Percentiles rank a stretch among this genome's conserved stretches.
phyloP scores from a whole-genome alignment of 78 protist species.

The Chrysochromulina tobinii region DNA sequence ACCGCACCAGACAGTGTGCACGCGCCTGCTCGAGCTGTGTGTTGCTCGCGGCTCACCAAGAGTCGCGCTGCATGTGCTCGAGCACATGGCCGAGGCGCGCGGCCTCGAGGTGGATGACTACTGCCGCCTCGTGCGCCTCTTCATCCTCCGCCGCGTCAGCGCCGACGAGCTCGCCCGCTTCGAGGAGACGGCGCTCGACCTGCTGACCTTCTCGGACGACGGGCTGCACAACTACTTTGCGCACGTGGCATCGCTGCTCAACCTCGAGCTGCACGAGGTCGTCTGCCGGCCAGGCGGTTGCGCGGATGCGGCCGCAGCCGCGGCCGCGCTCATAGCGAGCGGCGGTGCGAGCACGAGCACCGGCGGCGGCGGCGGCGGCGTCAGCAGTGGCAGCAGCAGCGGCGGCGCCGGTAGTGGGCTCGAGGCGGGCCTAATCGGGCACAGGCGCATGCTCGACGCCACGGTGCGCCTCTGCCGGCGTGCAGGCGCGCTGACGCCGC shows the following conservation, averaged over 20 bases:
- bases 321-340: too few species aligned
- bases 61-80: too few species aligned
- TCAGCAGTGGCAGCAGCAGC: too few species aligned
- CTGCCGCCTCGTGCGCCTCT: neutral
- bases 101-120: neutral
- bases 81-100: neutral
- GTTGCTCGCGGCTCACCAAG: too few species aligned
- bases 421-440: neutral
- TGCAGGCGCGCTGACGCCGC: neutral
- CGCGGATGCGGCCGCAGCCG: too few species aligned
- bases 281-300: neutral
- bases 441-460: neutral
- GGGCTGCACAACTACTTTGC: neutral
- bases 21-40: neutral
- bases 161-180: neutral
- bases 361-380: too few species aligned
- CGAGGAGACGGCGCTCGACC: neutral
- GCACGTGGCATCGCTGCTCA: neutral
- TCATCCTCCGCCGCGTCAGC: neutral
- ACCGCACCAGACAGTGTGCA: neutral
- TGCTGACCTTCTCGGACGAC: slow-evolving; percentile 9
- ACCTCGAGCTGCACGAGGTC: neutral
- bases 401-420: too few species aligned
- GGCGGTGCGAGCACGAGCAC: too few species aligned
- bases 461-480: neutral